phyloP scores from a whole-genome alignment of 495 filamentous ascomycete species.

The Massariosphaeria phaeospora region DNA sequence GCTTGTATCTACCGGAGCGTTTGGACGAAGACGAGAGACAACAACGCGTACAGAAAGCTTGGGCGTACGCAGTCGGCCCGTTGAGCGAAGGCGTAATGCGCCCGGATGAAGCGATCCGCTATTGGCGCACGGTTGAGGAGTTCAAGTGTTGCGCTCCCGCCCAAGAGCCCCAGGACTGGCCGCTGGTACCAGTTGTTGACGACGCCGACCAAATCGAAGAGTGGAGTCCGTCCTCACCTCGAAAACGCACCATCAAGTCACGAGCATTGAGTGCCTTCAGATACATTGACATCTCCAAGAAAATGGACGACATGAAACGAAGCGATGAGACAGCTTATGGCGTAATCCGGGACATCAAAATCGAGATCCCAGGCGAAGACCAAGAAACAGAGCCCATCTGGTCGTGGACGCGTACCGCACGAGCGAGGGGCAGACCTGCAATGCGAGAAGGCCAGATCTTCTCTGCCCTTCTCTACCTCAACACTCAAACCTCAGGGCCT shows the following conservation, averaged over 20 bases:
- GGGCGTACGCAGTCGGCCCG: slow-evolving; percentile 6
- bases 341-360: neutral
- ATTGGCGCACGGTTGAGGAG: slow-evolving; percentile 9
- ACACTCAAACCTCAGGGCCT: slow-evolving; percentile 1
- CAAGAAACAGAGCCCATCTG: slow-evolving; percentile 3
- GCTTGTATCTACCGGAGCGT: slow-evolving; percentile 5
- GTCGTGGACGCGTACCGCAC: neutral
- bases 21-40: slow-evolving; percentile 1
- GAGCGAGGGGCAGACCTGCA: neutral
- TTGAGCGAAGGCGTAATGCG: slow-evolving; percentile 17
- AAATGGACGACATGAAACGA: neutral
- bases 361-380: neutral
- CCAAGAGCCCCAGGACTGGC: neutral
- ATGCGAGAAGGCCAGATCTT: slow-evolving; percentile 22
- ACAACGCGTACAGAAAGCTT: slow-evolving; percentile 5
- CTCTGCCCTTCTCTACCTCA: slow-evolving; percentile 18
- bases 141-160: neutral
- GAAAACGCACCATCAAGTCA: neutral
- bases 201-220: slow-evolving; percentile 6
- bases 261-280: slow-evolving; percentile 1
- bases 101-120: slow-evolving; percentile 10
- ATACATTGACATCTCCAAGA: slow-evolving; percentile 14
- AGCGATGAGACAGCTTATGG: neutral
- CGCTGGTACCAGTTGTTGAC: slow-evolving; percentile 1
- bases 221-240: slow-evolving; percentile 19